phyloP scores from a whole-genome alignment of 2,329 filamentous ascomycete species.

The Chaetoscypha palmicola region DNA sequence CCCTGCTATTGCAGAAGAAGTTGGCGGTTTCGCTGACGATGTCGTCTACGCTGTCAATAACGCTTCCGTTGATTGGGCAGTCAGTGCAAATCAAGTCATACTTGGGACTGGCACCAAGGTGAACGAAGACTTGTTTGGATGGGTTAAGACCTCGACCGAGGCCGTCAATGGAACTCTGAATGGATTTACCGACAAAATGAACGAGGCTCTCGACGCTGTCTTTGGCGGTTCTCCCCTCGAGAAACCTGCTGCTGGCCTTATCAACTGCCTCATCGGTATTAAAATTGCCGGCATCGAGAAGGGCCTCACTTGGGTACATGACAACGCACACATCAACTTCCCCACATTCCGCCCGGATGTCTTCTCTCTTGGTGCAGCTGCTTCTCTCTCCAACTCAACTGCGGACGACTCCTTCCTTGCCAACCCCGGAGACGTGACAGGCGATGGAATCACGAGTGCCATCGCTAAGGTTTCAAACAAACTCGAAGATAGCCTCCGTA shows the following conservation, averaged over 20 bases:
- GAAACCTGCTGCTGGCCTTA: conserved; percentile 68
- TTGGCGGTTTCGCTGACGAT: conserved; percentile 58
- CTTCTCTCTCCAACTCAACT: conserved; percentile 50
- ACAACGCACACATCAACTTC: conserved; percentile 77
- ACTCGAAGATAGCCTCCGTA: conserved; percentile 60
- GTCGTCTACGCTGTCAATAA: conserved; percentile 57
- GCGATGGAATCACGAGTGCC: conserved; percentile 74
- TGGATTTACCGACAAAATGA: conserved; percentile 71
- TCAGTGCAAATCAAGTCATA: conserved; percentile 55
- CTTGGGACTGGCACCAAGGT: conserved; percentile 58
- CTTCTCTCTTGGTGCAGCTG: conserved; percentile 71
- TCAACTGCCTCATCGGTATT: conserved; percentile 80
- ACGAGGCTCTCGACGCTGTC: conserved; percentile 62
- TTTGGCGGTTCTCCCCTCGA: conserved; percentile 80
- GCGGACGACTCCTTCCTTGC: conserved; percentile 66
- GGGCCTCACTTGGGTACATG: conserved; percentile 87
- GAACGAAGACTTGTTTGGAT: conserved; percentile 78
- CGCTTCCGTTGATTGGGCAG: conserved; percentile 57
- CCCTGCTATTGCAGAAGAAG: conserved; percentile 55
- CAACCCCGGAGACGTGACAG: conserved; percentile 64
- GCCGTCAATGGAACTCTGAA: conserved; percentile 84
- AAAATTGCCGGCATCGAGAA: conserved; percentile 81
- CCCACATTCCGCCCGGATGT: conserved; percentile 72
- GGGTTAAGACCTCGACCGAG: conserved; percentile 75
- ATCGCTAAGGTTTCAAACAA: conserved; percentile 62